Conservation (phyloP, 768 basidiomycete genomes). For the Mycena pura region DNA sequence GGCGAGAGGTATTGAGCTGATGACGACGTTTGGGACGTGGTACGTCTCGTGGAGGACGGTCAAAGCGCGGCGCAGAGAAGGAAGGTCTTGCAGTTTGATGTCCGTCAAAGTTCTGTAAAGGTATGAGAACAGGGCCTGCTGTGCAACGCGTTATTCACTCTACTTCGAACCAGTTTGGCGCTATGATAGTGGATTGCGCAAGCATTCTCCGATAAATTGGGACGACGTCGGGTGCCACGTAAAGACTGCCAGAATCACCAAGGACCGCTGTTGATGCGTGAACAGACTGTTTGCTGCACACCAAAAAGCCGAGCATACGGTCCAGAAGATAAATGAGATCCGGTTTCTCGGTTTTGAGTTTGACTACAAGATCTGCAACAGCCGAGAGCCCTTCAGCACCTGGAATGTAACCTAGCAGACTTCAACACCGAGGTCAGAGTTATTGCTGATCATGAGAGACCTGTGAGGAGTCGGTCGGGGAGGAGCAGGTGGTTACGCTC, state of each 20-base stretch:
- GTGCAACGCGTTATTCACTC: constrained; percentile 64
- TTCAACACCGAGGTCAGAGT: not conserved
- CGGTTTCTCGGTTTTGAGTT: constrained; percentile 63
- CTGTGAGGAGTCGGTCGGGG: constrained; percentile 81
- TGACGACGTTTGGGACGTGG: constrained; percentile 84
- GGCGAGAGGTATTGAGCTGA: constrained; percentile 84
- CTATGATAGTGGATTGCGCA: constrained; percentile 88
- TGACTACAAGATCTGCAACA: constrained; percentile 66
- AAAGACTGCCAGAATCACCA: constrained; percentile 89
- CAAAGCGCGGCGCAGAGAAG: constrained; percentile 73
- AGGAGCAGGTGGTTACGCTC: constrained; percentile 76
- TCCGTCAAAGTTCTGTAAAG: constrained; percentile 74
- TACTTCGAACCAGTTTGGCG: constrained; percentile 98
- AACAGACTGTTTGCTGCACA: not conserved
- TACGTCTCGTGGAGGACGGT: constrained; percentile 77
- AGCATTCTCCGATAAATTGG: constrained; percentile 85
- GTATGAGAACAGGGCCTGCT: not conserved
- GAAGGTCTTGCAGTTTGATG: constrained; percentile 66
- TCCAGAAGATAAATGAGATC: constrained; percentile 87
- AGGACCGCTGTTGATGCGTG: constrained; percentile 73
- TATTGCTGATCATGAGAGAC: constrained; percentile 37
- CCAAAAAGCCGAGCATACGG: constrained; percentile 59
- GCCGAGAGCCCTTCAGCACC: constrained; percentile 77
- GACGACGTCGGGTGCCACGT: constrained; percentile 87
- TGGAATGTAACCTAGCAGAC: constrained; percentile 79